Evolutionary conservation across 768 basidiomycete genomes (phyloP).

Genomic region (Tephrocybe sp.): DNA sequence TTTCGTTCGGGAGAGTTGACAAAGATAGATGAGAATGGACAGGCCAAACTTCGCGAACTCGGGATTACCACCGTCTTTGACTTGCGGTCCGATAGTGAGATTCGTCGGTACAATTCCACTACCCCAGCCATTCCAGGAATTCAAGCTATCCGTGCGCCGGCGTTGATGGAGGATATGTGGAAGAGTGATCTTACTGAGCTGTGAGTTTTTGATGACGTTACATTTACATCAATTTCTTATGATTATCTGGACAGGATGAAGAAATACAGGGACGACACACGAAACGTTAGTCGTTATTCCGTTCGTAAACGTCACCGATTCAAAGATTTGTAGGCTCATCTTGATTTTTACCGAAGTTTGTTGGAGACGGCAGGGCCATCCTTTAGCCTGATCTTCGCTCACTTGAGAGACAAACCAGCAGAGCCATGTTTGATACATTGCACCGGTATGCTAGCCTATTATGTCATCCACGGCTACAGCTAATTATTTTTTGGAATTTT

Average conservation of each 20-base stretch:
- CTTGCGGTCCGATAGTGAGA: conserved; percentile 35
- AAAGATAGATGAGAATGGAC: conserved; percentile 32
- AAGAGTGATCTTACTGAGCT: conserved; percentile 22
- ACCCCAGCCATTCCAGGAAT: conserved; percentile 30
- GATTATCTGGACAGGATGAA: no score
- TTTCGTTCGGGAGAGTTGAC: conserved; percentile 40
- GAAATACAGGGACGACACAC: conserved; percentile 23
- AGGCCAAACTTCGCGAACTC: conserved; percentile 29
- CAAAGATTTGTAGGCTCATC: conserved; percentile 25
- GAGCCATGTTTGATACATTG: conserved; percentile 41
- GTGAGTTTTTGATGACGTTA: conserved; percentile 12
- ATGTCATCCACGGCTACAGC: no score
- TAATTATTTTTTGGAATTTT: no score
- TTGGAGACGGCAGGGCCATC: conserved; percentile 30
- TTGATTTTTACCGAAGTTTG: conserved; percentile 27
- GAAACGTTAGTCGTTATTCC: conserved; percentile 20
- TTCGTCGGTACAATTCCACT: conserved; percentile 28
- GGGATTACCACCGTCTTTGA: conserved; percentile 39
- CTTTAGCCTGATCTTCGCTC: conserved; percentile 31
- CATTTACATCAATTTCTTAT: no score
- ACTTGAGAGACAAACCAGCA: conserved; percentile 35
- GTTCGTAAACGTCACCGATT: not conserved
- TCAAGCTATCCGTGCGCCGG: conserved; percentile 27
- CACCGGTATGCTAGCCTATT: conserved; percentile 31
- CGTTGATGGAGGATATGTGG: conserved; percentile 23